A percentile compares a stretch with the other conserved stretches of the same genome.
Evolutionary conservation across 2,329 filamentous ascomycete species (phyloP).

Genomic region (Pestalotiopsis sp.): DNA sequence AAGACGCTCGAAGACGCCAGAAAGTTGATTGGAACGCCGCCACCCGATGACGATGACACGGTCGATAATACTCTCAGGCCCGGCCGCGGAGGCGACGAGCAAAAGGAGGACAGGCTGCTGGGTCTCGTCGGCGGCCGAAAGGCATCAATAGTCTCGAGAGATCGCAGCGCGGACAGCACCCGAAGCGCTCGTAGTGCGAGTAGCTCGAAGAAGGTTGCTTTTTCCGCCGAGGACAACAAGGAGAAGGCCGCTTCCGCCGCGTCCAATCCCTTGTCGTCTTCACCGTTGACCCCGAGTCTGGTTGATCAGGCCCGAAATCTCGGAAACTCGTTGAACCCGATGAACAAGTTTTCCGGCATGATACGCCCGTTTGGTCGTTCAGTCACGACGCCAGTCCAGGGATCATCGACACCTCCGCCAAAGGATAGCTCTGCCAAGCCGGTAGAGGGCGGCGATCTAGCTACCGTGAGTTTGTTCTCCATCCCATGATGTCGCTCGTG

Average conservation of each 20-base stretch:
- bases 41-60: slow-evolving; percentile 60
- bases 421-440: slow-evolving; percentile 24
- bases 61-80: slow-evolving; percentile 60
- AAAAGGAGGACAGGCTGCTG: slow-evolving; percentile 64
- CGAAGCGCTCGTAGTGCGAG: slow-evolving; percentile 61
- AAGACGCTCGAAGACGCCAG: slow-evolving; percentile 92
- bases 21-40: slow-evolving; percentile 77
- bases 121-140: slow-evolving; percentile 70
- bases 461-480: slow-evolving; percentile 46
- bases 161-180: slow-evolving; percentile 75
- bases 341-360: slow-evolving; percentile 71
- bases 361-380: slow-evolving; percentile 74
- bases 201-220: slow-evolving; percentile 59
- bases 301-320: slow-evolving; percentile 82
- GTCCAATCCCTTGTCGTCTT: slow-evolving; percentile 24
- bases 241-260: slow-evolving; percentile 35
- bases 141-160: slow-evolving; percentile 44
- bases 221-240: slow-evolving; percentile 43
- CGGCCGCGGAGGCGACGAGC: slow-evolving; percentile 42
- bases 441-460: slow-evolving; percentile 55
- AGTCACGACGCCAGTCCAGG: slow-evolving; percentile 38
- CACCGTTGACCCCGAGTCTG: slow-evolving; percentile 55
- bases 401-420: slow-evolving; percentile 31
- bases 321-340: slow-evolving; percentile 78
- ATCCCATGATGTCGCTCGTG: neutral